Base-by-base conservation (phyloP, 768 basidiomycete species). In the Gloeopeniophorella convolvens region DNA sequence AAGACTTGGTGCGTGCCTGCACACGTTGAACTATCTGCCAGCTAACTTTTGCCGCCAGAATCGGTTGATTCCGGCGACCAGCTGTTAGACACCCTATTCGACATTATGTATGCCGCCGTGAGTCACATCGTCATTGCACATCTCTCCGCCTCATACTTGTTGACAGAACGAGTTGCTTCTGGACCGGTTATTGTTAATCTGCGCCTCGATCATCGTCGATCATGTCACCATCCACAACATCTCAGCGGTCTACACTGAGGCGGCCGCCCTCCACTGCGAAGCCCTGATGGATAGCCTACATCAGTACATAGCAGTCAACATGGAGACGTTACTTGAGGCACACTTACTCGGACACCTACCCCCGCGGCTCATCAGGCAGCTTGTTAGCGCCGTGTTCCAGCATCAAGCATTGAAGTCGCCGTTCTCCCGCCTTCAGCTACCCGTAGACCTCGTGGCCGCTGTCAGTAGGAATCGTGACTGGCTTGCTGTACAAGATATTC, bases 301-400 rank as follows among this genome's bases (percentile, higher is more conserved):
- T 65, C 78, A 72, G 21, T 97, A 91, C 65, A 83, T 96, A 60
- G 69, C 79, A 2, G 77, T 79, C 50, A 94, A 91, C 61, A 72
- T 95, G 71, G 96, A 99, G 65, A 80, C 82, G 1, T 74, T 96
- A 42, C 76, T 99, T 16, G 92, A 97, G 62, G 73, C 72, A 28
- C 77, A 77, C 15, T 76, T 94, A 59, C 76, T 99, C 20, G 88
- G 93, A 50, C 84, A 85, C 44, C 74, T 95, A 31, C 73, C 82
- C 2, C 62, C 71, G 15, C 73, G 75, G 28, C 74, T 90, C 18
- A 67, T 95, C 55, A 76, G 77, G 43, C 78, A 83, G 55, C 75
- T 99, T 6, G 72, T 83, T 3, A 60, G 65, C 2, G 84, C 78
- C 54, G 71, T 83, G 2, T 70, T 73, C 15, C 52, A 61, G 9